Percentiles rank a stretch among this genome's conserved stretches.
These are phyloP conservation scores for Tolypocladium sp. DNA, from an alignment of 2,329 filamentous ascomycete genomes.

Conservation along the genomic window DNA sequence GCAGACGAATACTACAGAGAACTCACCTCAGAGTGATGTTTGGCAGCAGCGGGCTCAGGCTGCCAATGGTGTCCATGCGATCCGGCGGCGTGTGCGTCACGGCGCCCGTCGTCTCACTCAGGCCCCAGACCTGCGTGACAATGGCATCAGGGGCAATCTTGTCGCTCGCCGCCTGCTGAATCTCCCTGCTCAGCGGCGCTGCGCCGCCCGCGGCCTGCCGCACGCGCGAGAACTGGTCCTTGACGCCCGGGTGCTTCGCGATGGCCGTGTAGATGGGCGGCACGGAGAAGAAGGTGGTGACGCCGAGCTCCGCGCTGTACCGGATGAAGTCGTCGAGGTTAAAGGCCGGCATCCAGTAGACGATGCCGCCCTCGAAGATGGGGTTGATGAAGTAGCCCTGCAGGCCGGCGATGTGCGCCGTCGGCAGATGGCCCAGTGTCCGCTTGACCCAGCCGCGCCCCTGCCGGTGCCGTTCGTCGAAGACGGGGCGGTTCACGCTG, in stretches of 20 bases:
- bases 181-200: slow-evolving; percentile 44
- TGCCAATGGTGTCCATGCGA: slow-evolving; percentile 33
- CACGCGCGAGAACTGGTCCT: slow-evolving; percentile 43
- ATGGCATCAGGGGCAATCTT: slow-evolving; percentile 34
- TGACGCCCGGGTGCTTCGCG: slow-evolving; percentile 45
- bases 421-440: slow-evolving; percentile 32
- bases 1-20: slow-evolving; percentile 2
- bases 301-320: slow-evolving; percentile 37
- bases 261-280: slow-evolving; percentile 53
- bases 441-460: slow-evolving; percentile 18
- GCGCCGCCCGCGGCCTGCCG: slow-evolving; percentile 41
- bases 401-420: slow-evolving; percentile 36
- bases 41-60: slow-evolving; percentile 25
- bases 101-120: slow-evolving; percentile 45
- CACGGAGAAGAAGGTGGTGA: slow-evolving; percentile 49
- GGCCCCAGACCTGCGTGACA: slow-evolving; percentile 46
- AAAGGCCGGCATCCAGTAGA: slow-evolving; percentile 57
- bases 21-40: slow-evolving; percentile 17
- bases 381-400: slow-evolving; percentile 32
- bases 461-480: slow-evolving; percentile 13
- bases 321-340: slow-evolving; percentile 45
- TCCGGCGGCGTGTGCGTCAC: slow-evolving; percentile 35
- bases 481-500: slow-evolving; percentile 18
- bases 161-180: slow-evolving; percentile 39
- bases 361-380: slow-evolving; percentile 31